These are phyloP conservation scores for Aureobasidium sp. DNA, from an alignment of 2,329 filamentous ascomycete genomes.

Conservation along the genomic window DNA sequence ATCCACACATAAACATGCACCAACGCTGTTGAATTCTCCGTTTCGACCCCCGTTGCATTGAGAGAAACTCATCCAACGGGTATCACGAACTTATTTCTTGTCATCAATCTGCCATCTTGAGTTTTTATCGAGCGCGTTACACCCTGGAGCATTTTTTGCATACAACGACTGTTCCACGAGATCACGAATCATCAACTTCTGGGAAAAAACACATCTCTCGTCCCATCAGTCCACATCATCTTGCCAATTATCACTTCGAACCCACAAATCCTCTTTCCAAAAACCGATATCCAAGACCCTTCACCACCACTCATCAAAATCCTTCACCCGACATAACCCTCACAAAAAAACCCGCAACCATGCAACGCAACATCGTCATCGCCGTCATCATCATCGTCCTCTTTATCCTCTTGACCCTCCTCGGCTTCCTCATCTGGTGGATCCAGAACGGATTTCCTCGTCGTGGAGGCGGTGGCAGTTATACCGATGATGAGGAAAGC, in stretches of 20 bases:
- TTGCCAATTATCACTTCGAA: no score
- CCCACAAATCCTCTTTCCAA: neutral
- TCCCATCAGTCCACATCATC: neutral
- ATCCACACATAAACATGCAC: neutral
- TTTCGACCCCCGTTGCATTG: neutral
- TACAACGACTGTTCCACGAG: no score
- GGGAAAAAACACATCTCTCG: no score
- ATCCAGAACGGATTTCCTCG: slow-evolving; percentile 33
- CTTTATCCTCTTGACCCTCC: slow-evolving; percentile 42
- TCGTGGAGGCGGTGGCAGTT: slow-evolving; percentile 21
- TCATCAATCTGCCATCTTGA: neutral
- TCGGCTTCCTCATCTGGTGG: slow-evolving; percentile 44
- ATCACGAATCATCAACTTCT: neutral
- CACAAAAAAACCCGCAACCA: slow-evolving; percentile 18
- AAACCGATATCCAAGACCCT: neutral
- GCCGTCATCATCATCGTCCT: slow-evolving; percentile 46
- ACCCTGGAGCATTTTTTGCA: no score
- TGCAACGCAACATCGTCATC: slow-evolving; percentile 46
- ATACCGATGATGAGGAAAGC: slow-evolving; percentile 24
- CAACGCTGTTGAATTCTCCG: neutral
- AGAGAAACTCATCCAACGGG: neutral
- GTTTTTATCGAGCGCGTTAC: no score
- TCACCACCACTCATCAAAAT: neutral
- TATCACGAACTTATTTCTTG: neutral
- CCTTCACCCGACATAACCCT: neutral